Base-by-base conservation (phyloP, 352 stramenopile genomes). In the Pythium graminicola region DNA sequence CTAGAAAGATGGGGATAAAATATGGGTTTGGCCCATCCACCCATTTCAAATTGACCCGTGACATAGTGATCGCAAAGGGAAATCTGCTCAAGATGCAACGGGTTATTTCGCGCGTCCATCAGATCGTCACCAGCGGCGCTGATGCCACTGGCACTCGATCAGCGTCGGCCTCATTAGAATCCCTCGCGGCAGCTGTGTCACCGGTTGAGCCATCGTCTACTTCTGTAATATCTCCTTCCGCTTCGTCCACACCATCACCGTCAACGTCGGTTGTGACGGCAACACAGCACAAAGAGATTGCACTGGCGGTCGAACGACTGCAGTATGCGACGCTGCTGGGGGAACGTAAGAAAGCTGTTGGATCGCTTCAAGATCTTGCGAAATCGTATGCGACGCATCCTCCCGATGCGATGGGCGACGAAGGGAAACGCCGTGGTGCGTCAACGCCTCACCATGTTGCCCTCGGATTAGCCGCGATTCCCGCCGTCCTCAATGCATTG, bases 291-390 rank as follows among this genome's bases (percentile, higher is more conserved):
- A 64, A 58, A 20, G 71, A 86, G 48, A 79, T 89, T 42, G 32
- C 44, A 2, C 55, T 76, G 29, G 69, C 75, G 6, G 76, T 88
- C 26, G 76, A 89, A 48, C 64, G 72, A 0, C 50, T 89, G 38
- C 78, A 92, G 46, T 87, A 84, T 54, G 81, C 76, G 23, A 92
- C 76, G 62, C 67, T 92, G 8, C 58, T 92, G 40, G 57, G 65
- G 20, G 81, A 92, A 52, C 70, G 81, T 32, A 92, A 92, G 64
- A 75, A 73, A 23, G 72, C 81, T 0, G 48, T 86, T 8, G 41
- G 51, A 36, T 58, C 66, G 63, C 65, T 92, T 20, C 70, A 78
- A 17, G 54, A 54, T 36, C 66, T 88, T 24, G 67, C 63, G 27
- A 45, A 43, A n/a, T 35, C 31, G 23, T 54, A 54, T 22, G 45